Evolutionary conservation across 1,139 yeast species (phyloP).

Genomic region (Keqinozyma sinolaborantium): DNA sequence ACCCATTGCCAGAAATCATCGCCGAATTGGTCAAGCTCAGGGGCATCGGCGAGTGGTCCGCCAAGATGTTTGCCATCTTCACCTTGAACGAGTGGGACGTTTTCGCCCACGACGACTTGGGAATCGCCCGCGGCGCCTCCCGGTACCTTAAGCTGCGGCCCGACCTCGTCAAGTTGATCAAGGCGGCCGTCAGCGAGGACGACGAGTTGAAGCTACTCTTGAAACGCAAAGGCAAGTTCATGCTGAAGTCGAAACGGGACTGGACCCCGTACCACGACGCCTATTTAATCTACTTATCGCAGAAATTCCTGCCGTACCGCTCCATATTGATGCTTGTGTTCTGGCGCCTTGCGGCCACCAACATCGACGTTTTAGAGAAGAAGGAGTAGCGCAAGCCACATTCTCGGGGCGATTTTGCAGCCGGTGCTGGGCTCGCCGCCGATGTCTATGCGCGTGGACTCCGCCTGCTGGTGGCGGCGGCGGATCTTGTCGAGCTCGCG

Average conservation of each 20-base stretch:
- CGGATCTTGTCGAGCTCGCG: slow-evolving; percentile 29
- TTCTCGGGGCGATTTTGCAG: not conserved
- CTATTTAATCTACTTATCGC: slow-evolving; percentile 52
- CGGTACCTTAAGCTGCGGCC: slow-evolving; percentile 59
- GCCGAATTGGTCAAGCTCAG: slow-evolving; percentile 57
- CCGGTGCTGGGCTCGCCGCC: slow-evolving; percentile 26
- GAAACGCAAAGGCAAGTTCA: slow-evolving; percentile 35
- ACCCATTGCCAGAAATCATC: slow-evolving; percentile 45
- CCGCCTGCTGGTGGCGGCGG: slow-evolving; percentile 11
- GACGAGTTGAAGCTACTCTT: slow-evolving; percentile 27
- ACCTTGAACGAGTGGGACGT: slow-evolving; percentile 64
- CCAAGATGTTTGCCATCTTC: slow-evolving; percentile 80
- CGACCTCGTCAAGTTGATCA: slow-evolving; percentile 39
- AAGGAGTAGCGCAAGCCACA: slow-evolving; percentile 4
- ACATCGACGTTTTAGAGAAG: slow-evolving; percentile 45
- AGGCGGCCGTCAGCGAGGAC: slow-evolving; percentile 23
- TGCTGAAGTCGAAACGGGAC: slow-evolving; percentile 38
- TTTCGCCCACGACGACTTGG: slow-evolving; percentile 78
- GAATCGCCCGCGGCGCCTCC: slow-evolving; percentile 79
- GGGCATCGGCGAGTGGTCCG: slow-evolving; percentile 91
- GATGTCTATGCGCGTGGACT: slow-evolving; percentile 22
- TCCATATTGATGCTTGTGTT: slow-evolving; percentile 67
- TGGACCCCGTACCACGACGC: slow-evolving; percentile 67
- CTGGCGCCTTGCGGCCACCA: slow-evolving; percentile 68
- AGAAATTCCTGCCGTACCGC: slow-evolving; percentile 61